Evolutionary conservation across 768 basidiomycete species (phyloP).

Genomic region (Rhodotorula babjevae): DNA sequence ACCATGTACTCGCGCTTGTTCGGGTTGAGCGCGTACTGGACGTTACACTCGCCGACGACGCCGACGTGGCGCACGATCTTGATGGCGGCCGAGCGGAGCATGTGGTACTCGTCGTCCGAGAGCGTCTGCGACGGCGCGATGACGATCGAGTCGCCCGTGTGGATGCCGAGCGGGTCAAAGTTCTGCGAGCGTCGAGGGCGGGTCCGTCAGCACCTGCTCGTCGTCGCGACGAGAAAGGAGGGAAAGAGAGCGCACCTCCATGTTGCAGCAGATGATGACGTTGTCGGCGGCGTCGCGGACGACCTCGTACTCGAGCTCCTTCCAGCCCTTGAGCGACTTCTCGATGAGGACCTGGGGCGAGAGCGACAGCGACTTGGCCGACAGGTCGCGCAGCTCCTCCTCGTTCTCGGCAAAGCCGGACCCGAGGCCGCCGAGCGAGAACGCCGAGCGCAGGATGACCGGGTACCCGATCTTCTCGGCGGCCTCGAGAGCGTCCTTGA

Average conservation of each 20-base stretch:
- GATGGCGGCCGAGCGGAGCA: constrained; percentile 94
- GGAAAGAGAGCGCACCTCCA: constrained; percentile 52
- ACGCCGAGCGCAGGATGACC: constrained; percentile 92
- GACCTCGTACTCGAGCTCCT: constrained; percentile 98
- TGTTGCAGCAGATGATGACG: constrained; percentile 98
- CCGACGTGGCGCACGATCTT: constrained; percentile 70
- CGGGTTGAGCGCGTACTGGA: constrained; percentile 97
- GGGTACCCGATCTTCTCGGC: constrained; percentile 92
- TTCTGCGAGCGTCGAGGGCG: constrained; percentile 58
- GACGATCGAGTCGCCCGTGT: constrained; percentile 98
- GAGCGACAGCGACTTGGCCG: constrained; percentile 82
- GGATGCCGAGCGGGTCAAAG: constrained; percentile 97
- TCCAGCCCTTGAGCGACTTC: constrained; percentile 99
- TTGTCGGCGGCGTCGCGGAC: constrained; percentile 95
- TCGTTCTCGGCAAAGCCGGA: constrained; percentile 95
- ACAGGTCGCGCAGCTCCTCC: constrained; percentile 87
- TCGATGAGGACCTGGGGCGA: constrained; percentile 96
- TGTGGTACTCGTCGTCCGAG: constrained; percentile 91
- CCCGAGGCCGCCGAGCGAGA: constrained; percentile 95
- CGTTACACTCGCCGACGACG: constrained; percentile 91
- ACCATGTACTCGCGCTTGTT: constrained; percentile 89
- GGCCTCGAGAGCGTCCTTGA: constrained; percentile 84
- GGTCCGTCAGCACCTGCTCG: not conserved
- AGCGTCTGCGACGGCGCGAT: constrained; percentile 97
- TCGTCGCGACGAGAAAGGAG: not conserved